Conservation (phyloP, 805 yeast genomes). For the Blastobotrys americana region DNA sequence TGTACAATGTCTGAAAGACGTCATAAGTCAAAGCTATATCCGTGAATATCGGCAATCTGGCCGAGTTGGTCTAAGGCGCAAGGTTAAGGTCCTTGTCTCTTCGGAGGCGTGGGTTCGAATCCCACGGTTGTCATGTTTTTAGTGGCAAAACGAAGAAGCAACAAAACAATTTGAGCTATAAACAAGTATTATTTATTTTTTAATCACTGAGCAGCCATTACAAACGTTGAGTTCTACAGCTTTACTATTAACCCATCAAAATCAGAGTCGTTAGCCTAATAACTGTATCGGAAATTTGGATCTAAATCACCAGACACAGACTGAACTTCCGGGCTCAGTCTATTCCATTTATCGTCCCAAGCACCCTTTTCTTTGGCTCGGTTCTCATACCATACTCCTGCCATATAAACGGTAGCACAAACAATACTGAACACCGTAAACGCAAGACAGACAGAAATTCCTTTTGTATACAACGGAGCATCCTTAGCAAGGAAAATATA, state of each 20-base stretch:
- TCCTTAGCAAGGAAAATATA: constrained; percentile 48
- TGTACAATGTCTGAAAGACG: no score
- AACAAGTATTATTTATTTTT: no score
- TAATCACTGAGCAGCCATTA: no score
- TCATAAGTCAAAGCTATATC: no score
- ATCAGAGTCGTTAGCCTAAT: no score
- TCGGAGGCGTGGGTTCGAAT: constrained; percentile 84
- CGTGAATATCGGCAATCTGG: constrained; percentile 59
- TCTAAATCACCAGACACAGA: constrained; percentile 28
- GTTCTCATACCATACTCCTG: constrained; percentile 28
- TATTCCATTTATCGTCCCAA: constrained; percentile 22
- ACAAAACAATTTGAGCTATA: no score
- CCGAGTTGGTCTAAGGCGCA: constrained; percentile 70
- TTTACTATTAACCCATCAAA: no score
- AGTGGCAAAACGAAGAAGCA: no score
- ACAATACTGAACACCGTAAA: constrained; percentile 39
- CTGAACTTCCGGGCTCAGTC: constrained; percentile 18
- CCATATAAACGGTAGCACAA: constrained; percentile 31
- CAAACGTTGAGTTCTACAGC: no score
- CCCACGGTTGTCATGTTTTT: constrained; percentile 65
- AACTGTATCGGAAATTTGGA: constrained; percentile 28
- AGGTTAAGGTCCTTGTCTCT: constrained; percentile 69
- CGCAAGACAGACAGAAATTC: constrained; percentile 46
- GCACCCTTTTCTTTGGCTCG: constrained; percentile 20
- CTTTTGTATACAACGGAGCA: constrained; percentile 53